Evolutionary conservation across 441 rosid genomes (phyloP).

Genomic region (Bocquillonia castaneifolia): DNA sequence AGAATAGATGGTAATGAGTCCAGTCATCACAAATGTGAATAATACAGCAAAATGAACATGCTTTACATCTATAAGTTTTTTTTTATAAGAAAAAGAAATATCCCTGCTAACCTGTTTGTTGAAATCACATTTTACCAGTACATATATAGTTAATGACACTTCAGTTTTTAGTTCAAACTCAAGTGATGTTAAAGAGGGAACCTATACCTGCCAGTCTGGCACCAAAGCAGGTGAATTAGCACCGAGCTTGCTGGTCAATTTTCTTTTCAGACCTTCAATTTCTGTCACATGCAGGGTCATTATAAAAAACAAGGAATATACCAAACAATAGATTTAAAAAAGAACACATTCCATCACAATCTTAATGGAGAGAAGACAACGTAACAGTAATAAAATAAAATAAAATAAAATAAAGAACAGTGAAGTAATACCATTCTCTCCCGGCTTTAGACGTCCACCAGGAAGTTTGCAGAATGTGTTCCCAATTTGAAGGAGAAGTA

Average conservation of each 20-base stretch:
- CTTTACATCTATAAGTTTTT: not conserved
- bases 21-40: not conserved
- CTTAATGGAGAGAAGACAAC: not conserved
- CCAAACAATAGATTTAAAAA: not conserved
- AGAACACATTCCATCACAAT: conserved; percentile 5
- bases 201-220: conserved; percentile 93
- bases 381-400: not conserved
- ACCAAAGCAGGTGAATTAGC: conserved; percentile 79
- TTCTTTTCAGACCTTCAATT: conserved; percentile 90
- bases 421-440: conserved; percentile 69
- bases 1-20: not conserved
- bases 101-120: no score
- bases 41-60: not conserved
- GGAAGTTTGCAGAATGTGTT: conserved; percentile 98
- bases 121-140: not conserved
- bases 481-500: conserved; percentile 94
- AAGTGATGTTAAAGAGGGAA: conserved; percentile 13
- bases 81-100: no score
- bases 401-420: not conserved
- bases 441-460: conserved; percentile 93
- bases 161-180: not conserved
- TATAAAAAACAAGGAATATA: conserved; percentile 10
- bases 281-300: conserved; percentile 39
- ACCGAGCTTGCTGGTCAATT: conserved; percentile 93
- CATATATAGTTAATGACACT: not conserved